Conservation (phyloP, 805 yeast species). For the Cyberlindnera mississippiensis region DNA sequence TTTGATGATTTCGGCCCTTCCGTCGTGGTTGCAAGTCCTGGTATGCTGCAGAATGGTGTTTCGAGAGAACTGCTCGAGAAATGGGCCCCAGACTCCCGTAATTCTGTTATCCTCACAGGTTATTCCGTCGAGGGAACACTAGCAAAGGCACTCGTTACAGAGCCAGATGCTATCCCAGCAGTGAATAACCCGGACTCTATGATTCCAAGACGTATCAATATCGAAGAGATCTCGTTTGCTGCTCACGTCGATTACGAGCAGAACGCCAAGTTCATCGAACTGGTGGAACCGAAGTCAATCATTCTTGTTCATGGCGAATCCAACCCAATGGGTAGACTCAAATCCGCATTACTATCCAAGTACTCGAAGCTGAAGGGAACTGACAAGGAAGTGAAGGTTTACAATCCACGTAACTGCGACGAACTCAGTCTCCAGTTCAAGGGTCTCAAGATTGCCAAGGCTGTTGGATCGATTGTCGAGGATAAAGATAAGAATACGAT, state of each 20-base stretch:
- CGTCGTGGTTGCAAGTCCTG: conserved; percentile 95
- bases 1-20: conserved; percentile 95
- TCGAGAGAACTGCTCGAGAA: conserved; percentile 86
- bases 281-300: conserved; percentile 78
- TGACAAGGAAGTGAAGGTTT: conserved; percentile 84
- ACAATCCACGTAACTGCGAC: conserved; percentile 89
- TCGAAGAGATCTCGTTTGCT: conserved; percentile 97
- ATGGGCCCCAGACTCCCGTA: conserved; percentile 97
- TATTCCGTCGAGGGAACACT: conserved; percentile 97
- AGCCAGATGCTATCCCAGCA: conserved; percentile 89
- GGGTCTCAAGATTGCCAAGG: conserved; percentile 81
- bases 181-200: conserved; percentile 72
- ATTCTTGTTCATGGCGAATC: conserved; percentile 96
- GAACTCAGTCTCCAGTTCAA: conserved; percentile 71
- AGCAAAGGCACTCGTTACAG: conserved; percentile 86
- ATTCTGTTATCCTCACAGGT: conserved; percentile 86
- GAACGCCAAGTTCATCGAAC: conserved; percentile 85
- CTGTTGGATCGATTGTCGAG: conserved; percentile 55
- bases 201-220: conserved; percentile 80
- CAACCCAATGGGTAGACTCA: conserved; percentile 97
- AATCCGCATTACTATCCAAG: conserved; percentile 86
- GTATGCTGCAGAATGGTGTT: conserved; percentile 96
- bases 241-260: conserved; percentile 98
- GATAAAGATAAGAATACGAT: conserved; percentile 44
- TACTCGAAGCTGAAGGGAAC: conserved; percentile 79